Conservation (phyloP, 139 green algal species). For the Coccomyxa sp. region DNA sequence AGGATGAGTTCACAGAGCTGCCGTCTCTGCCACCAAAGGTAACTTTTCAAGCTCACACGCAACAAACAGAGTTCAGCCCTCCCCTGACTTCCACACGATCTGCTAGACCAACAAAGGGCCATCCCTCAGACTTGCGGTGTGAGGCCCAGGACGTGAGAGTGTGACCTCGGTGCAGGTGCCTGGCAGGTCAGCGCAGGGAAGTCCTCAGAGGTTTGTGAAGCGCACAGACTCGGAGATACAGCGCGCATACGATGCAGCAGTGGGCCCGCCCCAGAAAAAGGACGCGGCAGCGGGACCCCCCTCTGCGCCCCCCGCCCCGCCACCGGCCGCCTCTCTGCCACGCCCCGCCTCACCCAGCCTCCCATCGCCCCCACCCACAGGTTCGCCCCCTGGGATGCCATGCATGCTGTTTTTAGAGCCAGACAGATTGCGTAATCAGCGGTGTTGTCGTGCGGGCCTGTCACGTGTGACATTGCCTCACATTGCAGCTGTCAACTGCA, state of each 20-base stretch:
- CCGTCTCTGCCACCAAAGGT: no score
- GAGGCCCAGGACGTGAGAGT: no score
- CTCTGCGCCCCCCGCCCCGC: constrained; percentile 11
- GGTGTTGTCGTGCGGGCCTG: no score
- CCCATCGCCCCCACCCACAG: not conserved
- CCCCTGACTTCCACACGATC: no score
- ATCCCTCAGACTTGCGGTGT: no score
- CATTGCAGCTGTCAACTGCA: not conserved
- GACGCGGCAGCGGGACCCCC: not conserved
- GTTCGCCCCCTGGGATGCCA: not conserved
- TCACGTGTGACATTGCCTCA: not conserved
- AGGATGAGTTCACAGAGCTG: no score
- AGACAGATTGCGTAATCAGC: not conserved
- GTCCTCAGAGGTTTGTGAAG: no score
- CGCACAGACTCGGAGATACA: constrained; percentile 35
- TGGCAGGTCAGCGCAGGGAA: no score
- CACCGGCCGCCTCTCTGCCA: not conserved
- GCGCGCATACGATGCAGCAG: constrained; percentile 49
- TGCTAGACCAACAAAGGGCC: no score
- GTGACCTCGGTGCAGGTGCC: no score
- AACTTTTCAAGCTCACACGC: no score
- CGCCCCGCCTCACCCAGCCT: not conserved
- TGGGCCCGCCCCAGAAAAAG: constrained; percentile 47
- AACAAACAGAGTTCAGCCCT: no score
- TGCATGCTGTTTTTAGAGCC: not conserved